A percentile compares a stretch with the other conserved stretches of the same genome.
Conservation (phyloP, 164 flowering plant genomes). For the Echeveria elegans region DNA sequence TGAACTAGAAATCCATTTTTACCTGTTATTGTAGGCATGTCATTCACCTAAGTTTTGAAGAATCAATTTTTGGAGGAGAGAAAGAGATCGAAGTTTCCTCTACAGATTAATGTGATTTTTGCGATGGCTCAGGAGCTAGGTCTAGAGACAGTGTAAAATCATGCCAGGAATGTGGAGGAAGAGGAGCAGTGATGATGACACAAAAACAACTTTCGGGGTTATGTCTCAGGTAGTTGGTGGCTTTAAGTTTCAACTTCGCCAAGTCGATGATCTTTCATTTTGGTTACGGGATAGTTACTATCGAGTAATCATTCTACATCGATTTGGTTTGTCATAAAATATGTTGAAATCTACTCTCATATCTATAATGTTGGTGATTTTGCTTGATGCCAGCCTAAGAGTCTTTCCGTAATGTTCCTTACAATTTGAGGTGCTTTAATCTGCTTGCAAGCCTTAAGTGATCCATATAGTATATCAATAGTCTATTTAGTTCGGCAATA, state of each 20-base stretch:
- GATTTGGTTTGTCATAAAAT: not conserved
- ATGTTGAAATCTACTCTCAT: not conserved
- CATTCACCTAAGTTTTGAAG: conserved; percentile 69
- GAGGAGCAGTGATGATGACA: conserved; percentile 58
- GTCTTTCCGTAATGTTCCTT: not conserved
- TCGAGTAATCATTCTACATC: not conserved
- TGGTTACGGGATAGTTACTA: not conserved
- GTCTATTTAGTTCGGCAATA: too few species aligned
- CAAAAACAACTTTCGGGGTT: conserved; percentile 95
- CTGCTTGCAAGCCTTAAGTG: not conserved
- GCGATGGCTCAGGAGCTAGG: conserved; percentile 86
- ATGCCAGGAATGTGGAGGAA: conserved; percentile 75
- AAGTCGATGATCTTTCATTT: not conserved
- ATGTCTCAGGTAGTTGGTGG: conserved; percentile 71
- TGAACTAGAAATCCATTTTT: not conserved
- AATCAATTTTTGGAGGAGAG: conserved; percentile 77
- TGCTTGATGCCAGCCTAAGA: not conserved
- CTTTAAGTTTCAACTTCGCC: not conserved
- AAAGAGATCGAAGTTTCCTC: conserved; percentile 50
- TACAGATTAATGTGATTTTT: conserved; percentile 54
- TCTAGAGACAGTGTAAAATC: conserved; percentile 44
- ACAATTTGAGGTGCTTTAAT: not conserved
- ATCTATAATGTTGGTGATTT: not conserved
- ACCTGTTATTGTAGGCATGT: conserved; percentile 41
- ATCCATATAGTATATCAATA: not conserved